Percentiles rank a stretch among this genome's conserved stretches.
These are phyloP conservation scores for Davidsoniella neocaledoniae DNA, from an alignment of 2,329 filamentous ascomycete species.

Conservation along the genomic window DNA sequence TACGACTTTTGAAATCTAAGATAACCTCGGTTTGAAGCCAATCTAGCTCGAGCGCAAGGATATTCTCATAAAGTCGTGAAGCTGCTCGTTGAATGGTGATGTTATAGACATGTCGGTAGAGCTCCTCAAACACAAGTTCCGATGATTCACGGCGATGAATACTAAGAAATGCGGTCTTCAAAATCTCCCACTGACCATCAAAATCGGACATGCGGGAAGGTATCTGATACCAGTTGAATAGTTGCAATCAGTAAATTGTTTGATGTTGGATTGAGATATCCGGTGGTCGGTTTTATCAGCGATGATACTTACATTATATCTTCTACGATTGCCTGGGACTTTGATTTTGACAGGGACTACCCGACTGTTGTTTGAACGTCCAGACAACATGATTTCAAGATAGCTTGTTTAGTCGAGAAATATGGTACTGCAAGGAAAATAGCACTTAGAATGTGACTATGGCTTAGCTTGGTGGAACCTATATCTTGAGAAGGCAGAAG, in stretches of 20 bases:
- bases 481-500: too few relatives aligned
- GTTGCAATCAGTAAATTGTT: not conserved
- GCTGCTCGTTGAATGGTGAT: constrained; percentile 83
- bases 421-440: not conserved
- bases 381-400: constrained; percentile 12
- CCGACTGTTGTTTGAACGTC: constrained; percentile 2
- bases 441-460: too few relatives aligned
- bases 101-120: constrained; percentile 88
- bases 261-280: not conserved
- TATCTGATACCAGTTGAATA: too few relatives aligned
- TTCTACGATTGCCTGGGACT: too few relatives aligned
- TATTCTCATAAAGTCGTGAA: constrained; percentile 60
- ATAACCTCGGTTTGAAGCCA: constrained; percentile 68
- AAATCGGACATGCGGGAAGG: too few relatives aligned
- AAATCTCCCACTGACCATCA: constrained; percentile 43
- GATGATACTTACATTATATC: too few relatives aligned
- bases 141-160: constrained; percentile 91
- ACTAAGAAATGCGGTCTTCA: constrained; percentile 61
- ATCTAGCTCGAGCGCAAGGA: constrained; percentile 62
- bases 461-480: too few relatives aligned
- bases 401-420: not conserved
- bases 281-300: too few relatives aligned
- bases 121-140: constrained; percentile 77
- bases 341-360: constrained; percentile 6
- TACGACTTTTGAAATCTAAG: constrained; percentile 20